Base-by-base conservation (phyloP, 441 rosid genomes). In the Daphne laureola region DNA sequence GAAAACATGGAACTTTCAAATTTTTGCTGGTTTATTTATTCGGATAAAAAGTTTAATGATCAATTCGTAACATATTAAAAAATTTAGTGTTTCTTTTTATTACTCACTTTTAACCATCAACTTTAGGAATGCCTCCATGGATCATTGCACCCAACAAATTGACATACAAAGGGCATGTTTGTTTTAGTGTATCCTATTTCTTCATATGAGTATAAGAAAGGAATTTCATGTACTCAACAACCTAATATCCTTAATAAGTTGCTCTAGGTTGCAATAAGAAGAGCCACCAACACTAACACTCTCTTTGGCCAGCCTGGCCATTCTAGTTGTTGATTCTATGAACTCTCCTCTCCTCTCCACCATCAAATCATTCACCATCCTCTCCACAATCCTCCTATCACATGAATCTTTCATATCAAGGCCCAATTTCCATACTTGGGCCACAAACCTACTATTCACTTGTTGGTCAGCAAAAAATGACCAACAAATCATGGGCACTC, bases 331-430 rank as follows among this genome's bases (percentile, higher is more conserved):
- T 8, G 68, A 59, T 15, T 67, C 65, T 8, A n/a, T 21, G 13
- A 65, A 46, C 62, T 64, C 71, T 0, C 49, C 70, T 45, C 50
- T 57, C 57, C 36, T 54, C 17, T 72, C 68, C 31, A 25, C 78
- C 82, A 68, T 81, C 40, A 78, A 47, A 36, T 78, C 76, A 14
- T 64, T 67, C 53, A 69, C 60, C 74, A 57, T 62, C 35, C 61
- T 59, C 58, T 66, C 73, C 0, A 78, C 57, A 13, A 62, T 38
- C 6, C 5, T 46, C 49, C 76, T 51, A 12, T 68, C 67, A 53
- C 77, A 73, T 0, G 36, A 40, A 23, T 79, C 73, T 48, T 72
- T 72, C 53, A 67, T 65, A 58, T 79, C 79, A 1, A 57, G 0
- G 16, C 80, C 80, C 3, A 75, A 48, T 41, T 45, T 54, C 80